phyloP scores from a whole-genome alignment of 345 rosid genomes.

The Streptanthus diversifolius region DNA sequence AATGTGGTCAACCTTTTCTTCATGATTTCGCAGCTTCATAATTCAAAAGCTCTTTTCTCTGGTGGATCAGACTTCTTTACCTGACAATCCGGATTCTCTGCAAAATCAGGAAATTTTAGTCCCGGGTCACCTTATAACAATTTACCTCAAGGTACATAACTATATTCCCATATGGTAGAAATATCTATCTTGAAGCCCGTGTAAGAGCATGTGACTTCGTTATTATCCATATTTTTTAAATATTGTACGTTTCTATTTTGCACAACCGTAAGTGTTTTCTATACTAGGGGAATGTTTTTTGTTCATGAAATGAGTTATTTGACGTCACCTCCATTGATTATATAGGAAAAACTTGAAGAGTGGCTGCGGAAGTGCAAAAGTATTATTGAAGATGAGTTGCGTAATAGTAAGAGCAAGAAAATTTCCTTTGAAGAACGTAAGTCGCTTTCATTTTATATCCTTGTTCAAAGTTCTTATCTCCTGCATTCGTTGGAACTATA shows the following conservation, averaged over 20 bases:
- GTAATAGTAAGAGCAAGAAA: conserved; percentile 33
- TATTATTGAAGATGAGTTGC: conserved; percentile 57
- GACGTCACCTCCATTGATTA: conserved; percentile 8
- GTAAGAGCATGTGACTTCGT: neutral
- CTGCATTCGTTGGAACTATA: neutral
- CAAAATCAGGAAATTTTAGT: conserved; percentile 96
- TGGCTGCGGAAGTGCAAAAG: conserved; percentile 75
- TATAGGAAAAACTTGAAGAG: conserved; percentile 93
- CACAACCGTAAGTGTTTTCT: conserved; percentile 9
- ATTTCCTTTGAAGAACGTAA: conserved; percentile 61
- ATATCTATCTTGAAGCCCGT: conserved; percentile 9
- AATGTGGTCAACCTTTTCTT: conserved; percentile 17
- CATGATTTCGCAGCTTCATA: conserved; percentile 60
- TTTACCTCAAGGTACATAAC: conserved; percentile 74
- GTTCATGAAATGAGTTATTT: neutral
- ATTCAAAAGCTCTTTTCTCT: conserved; percentile 95
- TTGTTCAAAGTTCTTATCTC: neutral
- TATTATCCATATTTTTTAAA: conserved; percentile 27
- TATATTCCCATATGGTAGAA: conserved; percentile 3
- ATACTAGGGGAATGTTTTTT: neutral
- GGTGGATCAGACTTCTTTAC: conserved; percentile 80
- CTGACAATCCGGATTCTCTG: conserved; percentile 89
- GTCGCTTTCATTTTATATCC: conserved; percentile 18
- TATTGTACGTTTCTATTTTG: neutral
- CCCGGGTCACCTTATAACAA: conserved; percentile 85